phyloP scores from a whole-genome alignment of 495 filamentous ascomycete species.

The Thermochaetoides thermophila region DNA sequence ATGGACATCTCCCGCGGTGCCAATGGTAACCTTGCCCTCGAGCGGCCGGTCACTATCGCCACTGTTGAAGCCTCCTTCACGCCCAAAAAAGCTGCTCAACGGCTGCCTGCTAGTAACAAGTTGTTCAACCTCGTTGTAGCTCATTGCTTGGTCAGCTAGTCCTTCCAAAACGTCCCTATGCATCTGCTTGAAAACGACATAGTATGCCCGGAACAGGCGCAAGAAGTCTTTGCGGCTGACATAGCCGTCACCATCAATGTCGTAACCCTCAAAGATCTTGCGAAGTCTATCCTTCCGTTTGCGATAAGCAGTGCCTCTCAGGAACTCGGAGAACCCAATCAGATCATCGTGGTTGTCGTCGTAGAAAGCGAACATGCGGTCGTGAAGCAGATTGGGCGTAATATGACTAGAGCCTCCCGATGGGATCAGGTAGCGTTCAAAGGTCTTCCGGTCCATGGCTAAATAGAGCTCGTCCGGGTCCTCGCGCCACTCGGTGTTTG shows the following conservation, averaged over 20 bases:
- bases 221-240: conserved; percentile 81
- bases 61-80: conserved; percentile 43
- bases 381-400: conserved; percentile 78
- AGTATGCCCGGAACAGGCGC: conserved; percentile 80
- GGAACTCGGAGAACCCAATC: conserved; percentile 89
- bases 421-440: conserved; percentile 79
- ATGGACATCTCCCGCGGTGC: conserved; percentile 46
- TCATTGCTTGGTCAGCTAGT: conserved; percentile 66
- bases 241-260: conserved; percentile 80
- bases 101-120: conserved; percentile 63
- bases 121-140: conserved; percentile 53
- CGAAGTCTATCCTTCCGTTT: conserved; percentile 60
- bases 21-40: conserved; percentile 46
- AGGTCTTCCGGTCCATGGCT: conserved; percentile 82
- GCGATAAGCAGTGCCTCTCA: conserved; percentile 67
- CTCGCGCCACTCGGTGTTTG: conserved; percentile 67
- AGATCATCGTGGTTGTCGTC: conserved; percentile 76
- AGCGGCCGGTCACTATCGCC: conserved; percentile 42
- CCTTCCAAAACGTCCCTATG: conserved; percentile 70
- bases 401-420: conserved; percentile 59
- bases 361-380: conserved; percentile 93
- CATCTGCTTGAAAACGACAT: conserved; percentile 70
- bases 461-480: conserved; percentile 63
- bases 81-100: conserved; percentile 56
- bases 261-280: conserved; percentile 77